Conservation (phyloP, 2,329 filamentous ascomycete genomes). For the Chaetomium strumarium region DNA sequence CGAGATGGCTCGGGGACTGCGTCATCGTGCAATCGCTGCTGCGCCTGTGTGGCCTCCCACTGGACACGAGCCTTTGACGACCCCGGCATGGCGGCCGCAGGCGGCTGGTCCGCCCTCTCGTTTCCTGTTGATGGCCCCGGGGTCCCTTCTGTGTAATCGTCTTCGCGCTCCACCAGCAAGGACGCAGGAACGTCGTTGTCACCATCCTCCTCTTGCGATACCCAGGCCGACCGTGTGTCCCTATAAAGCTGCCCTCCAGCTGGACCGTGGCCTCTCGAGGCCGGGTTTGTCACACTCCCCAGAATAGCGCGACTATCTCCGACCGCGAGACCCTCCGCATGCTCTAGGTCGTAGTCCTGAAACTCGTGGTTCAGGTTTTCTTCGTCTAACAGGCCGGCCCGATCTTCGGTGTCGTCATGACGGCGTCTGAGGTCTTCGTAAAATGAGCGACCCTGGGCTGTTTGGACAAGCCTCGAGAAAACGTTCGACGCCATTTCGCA, state of each 20-base stretch:
- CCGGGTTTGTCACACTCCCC: conserved; percentile 30
- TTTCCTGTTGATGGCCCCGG: conserved; percentile 19
- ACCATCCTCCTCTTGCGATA: conserved; percentile 40
- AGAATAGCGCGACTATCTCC: conserved; percentile 43
- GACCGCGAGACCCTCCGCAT: conserved; percentile 36
- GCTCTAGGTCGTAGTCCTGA: conserved; percentile 44
- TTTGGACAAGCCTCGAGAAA: conserved; percentile 40
- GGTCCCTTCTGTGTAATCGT: conserved; percentile 20
- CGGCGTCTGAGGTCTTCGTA: conserved; percentile 43
- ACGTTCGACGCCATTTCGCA: conserved; percentile 41
- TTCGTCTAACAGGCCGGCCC: conserved; percentile 43
- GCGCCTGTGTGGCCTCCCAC: conserved; percentile 50
- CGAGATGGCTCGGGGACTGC: conserved; percentile 25
- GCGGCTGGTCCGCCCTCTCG: conserved; percentile 20
- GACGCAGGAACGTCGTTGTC: conserved; percentile 61
- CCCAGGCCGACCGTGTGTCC: conserved; percentile 24
- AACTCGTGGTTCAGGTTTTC: conserved; percentile 49
- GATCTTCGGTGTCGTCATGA: conserved; percentile 40
- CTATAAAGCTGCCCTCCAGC: conserved; percentile 14
- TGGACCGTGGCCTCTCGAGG: conserved; percentile 14
- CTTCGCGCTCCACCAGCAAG: conserved; percentile 52
- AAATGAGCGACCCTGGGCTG: conserved; percentile 37
- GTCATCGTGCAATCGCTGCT: conserved; percentile 45
- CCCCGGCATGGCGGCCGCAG: conserved; percentile 33
- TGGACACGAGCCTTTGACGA: conserved; percentile 42